Percentiles rank a stretch among this genome's conserved stretches.
phyloP scores from a whole-genome alignment of 2,329 filamentous ascomycete genomes.

The Epichloe coenophiala region DNA sequence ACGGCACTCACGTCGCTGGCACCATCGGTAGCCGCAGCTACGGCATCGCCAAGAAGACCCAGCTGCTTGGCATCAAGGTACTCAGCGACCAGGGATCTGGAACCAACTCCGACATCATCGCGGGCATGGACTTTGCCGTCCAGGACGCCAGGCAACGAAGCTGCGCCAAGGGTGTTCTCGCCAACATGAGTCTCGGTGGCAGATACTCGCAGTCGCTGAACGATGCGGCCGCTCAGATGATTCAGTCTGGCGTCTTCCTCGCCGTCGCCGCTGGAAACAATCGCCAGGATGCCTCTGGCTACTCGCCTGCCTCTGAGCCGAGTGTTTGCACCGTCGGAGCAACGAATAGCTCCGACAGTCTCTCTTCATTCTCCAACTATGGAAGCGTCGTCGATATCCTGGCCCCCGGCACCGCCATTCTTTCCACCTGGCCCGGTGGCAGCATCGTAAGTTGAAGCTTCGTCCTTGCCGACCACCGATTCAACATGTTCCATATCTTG shows the following conservation, averaged over 20 bases:
- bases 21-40: constrained; percentile 19
- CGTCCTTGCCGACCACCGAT: background rate
- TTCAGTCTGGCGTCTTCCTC: constrained; percentile 34
- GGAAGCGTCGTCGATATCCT: constrained; percentile 36
- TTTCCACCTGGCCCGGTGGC: constrained; percentile 33
- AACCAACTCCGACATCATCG: constrained; percentile 26
- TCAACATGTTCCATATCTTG: background rate
- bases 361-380: constrained; percentile 38
- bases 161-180: constrained; percentile 32
- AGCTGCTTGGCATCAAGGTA: constrained; percentile 32
- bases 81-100: constrained; percentile 22
- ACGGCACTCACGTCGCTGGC: constrained; percentile 9
- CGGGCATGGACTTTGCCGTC: constrained; percentile 30
- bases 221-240: constrained; percentile 32
- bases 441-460: constrained; percentile 11
- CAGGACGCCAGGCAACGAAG: constrained; percentile 20
- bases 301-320: constrained; percentile 33
- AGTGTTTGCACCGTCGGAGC: constrained; percentile 42
- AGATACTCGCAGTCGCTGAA: constrained; percentile 32
- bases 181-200: constrained; percentile 45
- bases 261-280: constrained; percentile 44
- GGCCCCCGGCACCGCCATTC: constrained; percentile 33
- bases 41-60: constrained; percentile 29
- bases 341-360: constrained; percentile 24
- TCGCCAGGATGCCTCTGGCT: constrained; percentile 26